Base-by-base conservation (phyloP, 23 red algal species). In the Cyanidium caldarium region DNA sequence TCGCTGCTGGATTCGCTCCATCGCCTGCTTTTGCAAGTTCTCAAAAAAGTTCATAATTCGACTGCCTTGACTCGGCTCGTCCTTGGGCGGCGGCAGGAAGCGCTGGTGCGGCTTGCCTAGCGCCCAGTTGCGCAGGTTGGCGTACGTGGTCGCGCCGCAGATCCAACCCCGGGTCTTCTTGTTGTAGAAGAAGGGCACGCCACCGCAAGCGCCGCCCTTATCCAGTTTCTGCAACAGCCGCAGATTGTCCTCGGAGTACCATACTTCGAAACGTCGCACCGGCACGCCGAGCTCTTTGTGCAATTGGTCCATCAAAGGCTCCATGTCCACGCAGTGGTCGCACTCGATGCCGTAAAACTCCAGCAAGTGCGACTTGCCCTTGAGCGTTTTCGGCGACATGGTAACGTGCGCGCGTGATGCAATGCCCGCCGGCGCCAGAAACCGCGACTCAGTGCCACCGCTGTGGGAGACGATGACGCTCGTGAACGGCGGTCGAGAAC, bases 321-420 rank as follows among this genome's bases (percentile, higher is more conserved):
- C 80, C 90, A 95, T 95, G 21, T 87, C 83, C 34, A 87, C 90
- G 61, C 90, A 95, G 73, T 95, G 90, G 23, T 86, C 81, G 70
- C 90, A 95, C 46, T 95, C 90, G 33, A 85, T 82, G 20, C 90
- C 90, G 44, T 95, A 87, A 76, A 95, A 95, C 56, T 95, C 85
- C 35, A 95, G 78, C 35, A 95, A 65, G 31, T 81, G 87, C 34
- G 61, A 70, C 43, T 72, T 75, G 23, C n/a, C 19, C 19, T 10
- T 28, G 3, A 21, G 13, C 31, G 10, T 17, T 44, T 44, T 44
- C 10, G 12, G 10, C 40, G 40, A 17, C 40, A 44, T 44, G 12
- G 40, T 44, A 17, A 44, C n/a, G n/a, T n/a, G n/a, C n/a, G n/a
- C n/a, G n/a, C n/a, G n/a, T n/a, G n/a, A n/a, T n/a, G n/a, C n/a